A percentile compares a stretch with the other conserved stretches of the same genome.
These are phyloP conservation scores for Amanita exitialis DNA, from an alignment of 768 basidiomycete species.

Conservation along the genomic window DNA sequence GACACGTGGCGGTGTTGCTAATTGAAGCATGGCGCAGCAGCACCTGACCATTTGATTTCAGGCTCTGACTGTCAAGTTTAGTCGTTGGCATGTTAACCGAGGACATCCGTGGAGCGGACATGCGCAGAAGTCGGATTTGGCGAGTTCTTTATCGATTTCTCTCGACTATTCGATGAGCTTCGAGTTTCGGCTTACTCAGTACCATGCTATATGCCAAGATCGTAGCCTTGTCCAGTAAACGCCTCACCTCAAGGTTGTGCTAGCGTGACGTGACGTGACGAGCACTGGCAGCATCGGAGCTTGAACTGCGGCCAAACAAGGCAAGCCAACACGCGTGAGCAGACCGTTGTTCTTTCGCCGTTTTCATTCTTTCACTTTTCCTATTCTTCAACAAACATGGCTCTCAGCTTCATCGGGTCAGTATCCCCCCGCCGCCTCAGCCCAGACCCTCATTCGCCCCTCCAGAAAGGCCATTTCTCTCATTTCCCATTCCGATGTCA, in stretches of 20 bases:
- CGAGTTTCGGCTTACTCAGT: too few relatives aligned
- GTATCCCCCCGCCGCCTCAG: slow-evolving; percentile 9
- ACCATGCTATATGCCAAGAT: not conserved
- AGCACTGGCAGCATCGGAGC: too few relatives aligned
- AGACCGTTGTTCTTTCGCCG: not conserved
- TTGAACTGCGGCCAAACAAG: not conserved
- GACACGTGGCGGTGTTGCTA: not conserved
- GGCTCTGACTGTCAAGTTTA: too few relatives aligned
- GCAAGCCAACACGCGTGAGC: not conserved
- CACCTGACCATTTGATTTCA: not conserved
- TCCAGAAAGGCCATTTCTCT: slow-evolving; percentile 80
- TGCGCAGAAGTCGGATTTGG: too few relatives aligned
- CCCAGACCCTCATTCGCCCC: too few relatives aligned
- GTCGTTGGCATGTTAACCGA: too few relatives aligned
- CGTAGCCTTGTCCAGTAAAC: too few relatives aligned
- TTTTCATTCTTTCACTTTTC: not conserved
- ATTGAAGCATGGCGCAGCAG: not conserved
- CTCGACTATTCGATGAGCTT: too few relatives aligned
- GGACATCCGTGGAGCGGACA: too few relatives aligned
- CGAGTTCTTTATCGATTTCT: too few relatives aligned
- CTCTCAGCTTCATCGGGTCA: slow-evolving; percentile 70
- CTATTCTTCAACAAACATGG: slow-evolving; percentile 29
- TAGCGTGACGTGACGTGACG: too few relatives aligned
- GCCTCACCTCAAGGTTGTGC: too few relatives aligned
- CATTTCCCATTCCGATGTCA: slow-evolving; percentile 85